phyloP scores from a whole-genome alignment of 345 rosid species.

The Excoecaria agallocha region DNA sequence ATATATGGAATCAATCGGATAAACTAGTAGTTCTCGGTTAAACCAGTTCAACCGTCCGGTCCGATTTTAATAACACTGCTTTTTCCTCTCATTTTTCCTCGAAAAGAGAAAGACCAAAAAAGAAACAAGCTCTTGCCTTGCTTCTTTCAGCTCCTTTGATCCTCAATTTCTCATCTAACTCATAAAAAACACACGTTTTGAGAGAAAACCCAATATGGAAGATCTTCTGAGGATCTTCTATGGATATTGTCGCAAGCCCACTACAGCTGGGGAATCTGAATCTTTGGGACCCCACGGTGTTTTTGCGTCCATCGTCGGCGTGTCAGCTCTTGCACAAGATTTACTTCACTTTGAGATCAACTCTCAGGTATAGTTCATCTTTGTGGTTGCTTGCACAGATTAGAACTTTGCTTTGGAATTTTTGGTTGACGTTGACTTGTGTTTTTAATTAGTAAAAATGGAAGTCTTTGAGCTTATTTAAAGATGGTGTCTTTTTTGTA shows the following conservation, averaged over 20 bases:
- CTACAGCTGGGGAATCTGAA: constrained; percentile 37
- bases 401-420: not conserved
- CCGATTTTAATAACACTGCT: too few relatives aligned
- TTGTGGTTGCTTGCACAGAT: not conserved
- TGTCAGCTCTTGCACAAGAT: constrained; percentile 80
- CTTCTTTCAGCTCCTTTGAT: not conserved
- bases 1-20: too few relatives aligned
- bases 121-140: not conserved
- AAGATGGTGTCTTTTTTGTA: not conserved
- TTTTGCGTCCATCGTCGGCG: constrained; percentile 54
- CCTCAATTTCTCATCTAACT: not conserved
- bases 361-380: constrained; percentile 48
- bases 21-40: too few relatives aligned
- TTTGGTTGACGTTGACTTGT: not conserved
- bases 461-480: not conserved
- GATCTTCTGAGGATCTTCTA: constrained; percentile 39
- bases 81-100: too few relatives aligned
- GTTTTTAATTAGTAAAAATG: not conserved
- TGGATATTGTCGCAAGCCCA: constrained; percentile 42
- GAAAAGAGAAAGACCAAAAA: too few relatives aligned
- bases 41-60: too few relatives aligned
- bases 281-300: constrained; percentile 48
- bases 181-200: not conserved
- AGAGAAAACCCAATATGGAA: constrained; percentile 17
- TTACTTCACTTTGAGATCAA: constrained; percentile 67